Conservation (phyloP, 768 basidiomycete genomes). For the Chalciporus pseudorubinellus region DNA sequence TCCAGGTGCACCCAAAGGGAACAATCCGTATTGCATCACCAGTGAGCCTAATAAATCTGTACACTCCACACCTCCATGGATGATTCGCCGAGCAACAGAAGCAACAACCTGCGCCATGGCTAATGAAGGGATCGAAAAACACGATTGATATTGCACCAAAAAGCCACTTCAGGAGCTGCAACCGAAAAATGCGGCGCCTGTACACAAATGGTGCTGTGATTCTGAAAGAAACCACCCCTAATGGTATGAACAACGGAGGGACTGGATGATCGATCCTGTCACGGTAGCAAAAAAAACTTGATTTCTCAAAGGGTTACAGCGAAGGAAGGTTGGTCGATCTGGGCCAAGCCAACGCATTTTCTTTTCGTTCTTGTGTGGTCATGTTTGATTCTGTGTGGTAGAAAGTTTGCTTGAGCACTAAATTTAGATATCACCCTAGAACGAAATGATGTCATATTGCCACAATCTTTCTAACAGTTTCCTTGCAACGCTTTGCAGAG, state of each 20-base stretch:
- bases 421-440: no score
- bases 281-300: not conserved
- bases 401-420: no score
- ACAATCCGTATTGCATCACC: no score
- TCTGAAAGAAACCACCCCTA: not conserved
- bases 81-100: slow-evolving; percentile 6
- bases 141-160: slow-evolving; percentile 25
- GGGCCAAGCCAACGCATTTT: no score
- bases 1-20: no score
- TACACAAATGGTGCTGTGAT: slow-evolving; percentile 30
- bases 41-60: slow-evolving; percentile 4
- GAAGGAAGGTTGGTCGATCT: no score
- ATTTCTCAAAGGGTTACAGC: no score
- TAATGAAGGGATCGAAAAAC: slow-evolving; percentile 4
- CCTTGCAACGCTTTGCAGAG: no score
- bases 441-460: no score
- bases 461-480: no score
- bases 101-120: slow-evolving; percentile 6
- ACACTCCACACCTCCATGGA: slow-evolving; percentile 5
- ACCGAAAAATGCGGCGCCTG: slow-evolving; percentile 29
- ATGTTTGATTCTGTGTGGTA: no score
- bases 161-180: slow-evolving; percentile 35
- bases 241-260: not conserved
- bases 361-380: no score
- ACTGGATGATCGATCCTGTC: not conserved